Evolutionary conservation across 305 asterid genomes (phyloP), one percentile per base, ranked within the genome.

Genomic region (Fraxinus paxiana): DNA sequence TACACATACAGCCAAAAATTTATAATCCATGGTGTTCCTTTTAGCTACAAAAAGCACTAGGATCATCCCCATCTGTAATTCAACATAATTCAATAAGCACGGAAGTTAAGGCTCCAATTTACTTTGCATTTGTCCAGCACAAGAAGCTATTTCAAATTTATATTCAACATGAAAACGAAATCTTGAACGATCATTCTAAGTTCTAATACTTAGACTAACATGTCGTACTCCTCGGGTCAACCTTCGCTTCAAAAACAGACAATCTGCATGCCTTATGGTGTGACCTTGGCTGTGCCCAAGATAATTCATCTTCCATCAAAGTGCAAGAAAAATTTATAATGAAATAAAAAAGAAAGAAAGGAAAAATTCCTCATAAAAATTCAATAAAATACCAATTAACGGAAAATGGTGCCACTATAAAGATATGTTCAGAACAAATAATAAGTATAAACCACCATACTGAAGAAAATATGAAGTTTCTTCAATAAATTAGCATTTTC

Each of bases 11-110:
- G 2, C 7, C 18, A 1, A 56, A 9, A 76, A 34, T 31, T 56
- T 38, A 56, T 75, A 73, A 80, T 35, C 73, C 34, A 77, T 2
- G 13, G 3, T 8, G 77, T 73, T 72, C 73, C 22, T 22, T 76
- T 71, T 71, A 31, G 65, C 75, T 13, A 71, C 26, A 80, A 41
- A 18, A 67, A 80, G 43, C 81, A 72, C 20, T 73, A 79, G 72
- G 79, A 72, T 59, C 43, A 73, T 35, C 8, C 43, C 9, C 73
- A 37, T 35, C 78, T 74, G 46, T 51, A 79, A 75, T 69, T 71
- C 17, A 43, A 38, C 46, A 38, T 2, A 38, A 38, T 38, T 43
- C 54, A 43, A n/a, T 43, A 12, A 43, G 17, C 54, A 43, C 54
- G 10, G 12, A 43, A 43, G 54, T 43, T 2, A 43, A 43, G 54